Conservation (phyloP, 352 stramenopile genomes). For the Pythium vanterpoolii region DNA sequence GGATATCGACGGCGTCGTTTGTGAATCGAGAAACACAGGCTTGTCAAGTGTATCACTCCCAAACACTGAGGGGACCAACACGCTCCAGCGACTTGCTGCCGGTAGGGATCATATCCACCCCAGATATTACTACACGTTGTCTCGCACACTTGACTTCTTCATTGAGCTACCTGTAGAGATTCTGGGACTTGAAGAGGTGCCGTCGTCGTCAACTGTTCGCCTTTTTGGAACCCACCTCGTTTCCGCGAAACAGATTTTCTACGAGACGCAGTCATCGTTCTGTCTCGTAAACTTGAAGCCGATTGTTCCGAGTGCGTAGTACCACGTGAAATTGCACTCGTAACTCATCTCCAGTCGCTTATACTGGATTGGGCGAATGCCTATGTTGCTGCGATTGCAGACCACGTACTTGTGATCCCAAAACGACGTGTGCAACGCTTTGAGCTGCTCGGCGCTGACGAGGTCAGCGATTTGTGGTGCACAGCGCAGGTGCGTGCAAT, state of each 20-base stretch:
- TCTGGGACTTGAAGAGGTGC: background rate
- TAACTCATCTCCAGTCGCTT: background rate
- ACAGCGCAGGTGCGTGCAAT: constrained; percentile 51
- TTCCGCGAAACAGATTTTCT: constrained; percentile 50
- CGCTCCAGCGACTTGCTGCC: background rate
- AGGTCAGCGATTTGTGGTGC: constrained; percentile 89
- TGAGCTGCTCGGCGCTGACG: constrained; percentile 69
- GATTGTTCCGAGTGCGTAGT: constrained; percentile 74
- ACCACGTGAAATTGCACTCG: too few species aligned
- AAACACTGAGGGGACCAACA: background rate
- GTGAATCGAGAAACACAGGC: background rate
- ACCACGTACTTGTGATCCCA: constrained; percentile 90
- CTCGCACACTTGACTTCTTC: background rate
- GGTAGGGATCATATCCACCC: background rate
- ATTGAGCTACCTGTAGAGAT: constrained; percentile 2
- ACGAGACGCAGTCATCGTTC: constrained; percentile 48
- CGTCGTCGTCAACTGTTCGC: constrained; percentile 17
- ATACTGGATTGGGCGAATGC: background rate
- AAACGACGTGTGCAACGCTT: constrained; percentile 74
- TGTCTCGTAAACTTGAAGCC: constrained; percentile 94
- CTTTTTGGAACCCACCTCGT: constrained; percentile 52
- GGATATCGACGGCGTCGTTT: background rate
- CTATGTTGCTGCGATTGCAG: too few species aligned
- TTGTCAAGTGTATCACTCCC: background rate
- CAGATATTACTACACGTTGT: background rate